Evolutionary conservation across 257 asterid species (phyloP).

Genomic region (Perilla frutescens): DNA sequence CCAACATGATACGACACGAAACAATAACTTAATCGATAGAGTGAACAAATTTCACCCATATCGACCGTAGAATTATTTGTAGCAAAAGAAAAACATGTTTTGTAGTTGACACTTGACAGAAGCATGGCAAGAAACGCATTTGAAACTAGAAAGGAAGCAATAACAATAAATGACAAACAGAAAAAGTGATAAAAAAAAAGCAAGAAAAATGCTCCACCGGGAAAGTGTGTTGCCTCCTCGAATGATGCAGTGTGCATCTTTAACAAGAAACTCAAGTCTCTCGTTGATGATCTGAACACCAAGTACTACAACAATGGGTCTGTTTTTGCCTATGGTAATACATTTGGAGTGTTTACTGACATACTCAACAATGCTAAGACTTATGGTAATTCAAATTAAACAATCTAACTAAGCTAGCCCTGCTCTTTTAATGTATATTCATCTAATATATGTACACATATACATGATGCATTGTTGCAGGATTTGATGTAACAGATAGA

Average conservation of each 20-base stretch:
- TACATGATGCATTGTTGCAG: slow-evolving; percentile 34
- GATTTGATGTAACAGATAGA: slow-evolving; percentile 59
- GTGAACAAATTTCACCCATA: too few species aligned
- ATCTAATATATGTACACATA: background rate
- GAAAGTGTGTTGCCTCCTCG: slow-evolving; percentile 55
- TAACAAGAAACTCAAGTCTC: slow-evolving; percentile 48
- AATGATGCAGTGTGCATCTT: slow-evolving; percentile 55
- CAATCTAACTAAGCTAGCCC: too few species aligned
- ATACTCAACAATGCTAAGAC: slow-evolving; percentile 54
- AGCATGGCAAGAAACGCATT: background rate
- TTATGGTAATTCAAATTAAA: slow-evolving; percentile 46
- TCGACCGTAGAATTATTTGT: too few species aligned
- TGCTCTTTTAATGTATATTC: too few species aligned
- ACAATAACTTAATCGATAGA: too few species aligned
- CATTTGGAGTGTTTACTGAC: slow-evolving; percentile 56
- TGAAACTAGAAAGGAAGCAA: background rate
- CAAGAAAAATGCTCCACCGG: slow-evolving; percentile 34
- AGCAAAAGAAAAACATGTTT: too few species aligned
- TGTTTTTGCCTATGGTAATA: slow-evolving; percentile 62
- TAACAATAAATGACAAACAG: background rate
- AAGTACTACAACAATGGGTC: slow-evolving; percentile 45
- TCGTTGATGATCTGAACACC: slow-evolving; percentile 60
- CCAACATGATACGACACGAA: too few species aligned
- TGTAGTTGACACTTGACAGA: background rate
- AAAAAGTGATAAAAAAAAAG: background rate